Evolutionary conservation across 1,139 yeast species (phyloP).

Genomic region (Pichia sorboxylosa): DNA sequence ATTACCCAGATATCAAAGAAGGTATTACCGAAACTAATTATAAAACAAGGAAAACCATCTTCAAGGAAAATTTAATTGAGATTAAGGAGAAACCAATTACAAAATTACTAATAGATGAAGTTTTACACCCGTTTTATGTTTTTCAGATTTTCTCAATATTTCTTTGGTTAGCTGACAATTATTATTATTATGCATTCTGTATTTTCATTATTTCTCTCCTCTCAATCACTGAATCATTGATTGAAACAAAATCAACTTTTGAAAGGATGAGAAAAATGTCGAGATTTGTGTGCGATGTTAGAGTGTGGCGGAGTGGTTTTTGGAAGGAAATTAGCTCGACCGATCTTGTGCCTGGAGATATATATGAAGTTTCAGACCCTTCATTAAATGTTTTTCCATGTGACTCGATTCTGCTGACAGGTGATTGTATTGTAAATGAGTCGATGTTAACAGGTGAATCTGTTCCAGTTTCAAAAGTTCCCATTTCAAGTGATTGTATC

Average conservation of each 20-base stretch:
- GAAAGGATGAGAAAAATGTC: slow-evolving; percentile 65
- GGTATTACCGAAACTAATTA: slow-evolving; percentile 65
- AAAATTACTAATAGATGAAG: slow-evolving; percentile 71
- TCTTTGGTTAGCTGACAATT: slow-evolving; percentile 85
- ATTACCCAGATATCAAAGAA: slow-evolving; percentile 41
- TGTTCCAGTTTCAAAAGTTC: slow-evolving; percentile 79
- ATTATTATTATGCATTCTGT: slow-evolving; percentile 87
- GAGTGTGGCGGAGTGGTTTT: slow-evolving; percentile 87
- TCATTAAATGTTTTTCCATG: slow-evolving; percentile 66
- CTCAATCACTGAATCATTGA: slow-evolving; percentile 66
- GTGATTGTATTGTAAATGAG: slow-evolving; percentile 90
- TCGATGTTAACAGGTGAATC: slow-evolving; percentile 57
- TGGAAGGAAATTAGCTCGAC: slow-evolving; percentile 76
- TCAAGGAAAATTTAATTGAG: slow-evolving; percentile 67
- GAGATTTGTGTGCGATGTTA: slow-evolving; percentile 60
- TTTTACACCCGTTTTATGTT: slow-evolving; percentile 86
- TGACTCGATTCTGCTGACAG: slow-evolving; percentile 75
- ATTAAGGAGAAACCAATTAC: slow-evolving; percentile 60
- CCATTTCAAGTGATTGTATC: slow-evolving; percentile 56
- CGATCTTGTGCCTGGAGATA: slow-evolving; percentile 94
- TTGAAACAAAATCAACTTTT: slow-evolving; percentile 75
- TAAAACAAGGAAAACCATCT: slow-evolving; percentile 59
- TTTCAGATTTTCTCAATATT: slow-evolving; percentile 87
- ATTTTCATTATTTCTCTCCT: slow-evolving; percentile 75
- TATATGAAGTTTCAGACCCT: slow-evolving; percentile 73